These are phyloP conservation scores for Ophiostoma sp. DNA, from an alignment of 2,329 filamentous ascomycete species.

Conservation along the genomic window DNA sequence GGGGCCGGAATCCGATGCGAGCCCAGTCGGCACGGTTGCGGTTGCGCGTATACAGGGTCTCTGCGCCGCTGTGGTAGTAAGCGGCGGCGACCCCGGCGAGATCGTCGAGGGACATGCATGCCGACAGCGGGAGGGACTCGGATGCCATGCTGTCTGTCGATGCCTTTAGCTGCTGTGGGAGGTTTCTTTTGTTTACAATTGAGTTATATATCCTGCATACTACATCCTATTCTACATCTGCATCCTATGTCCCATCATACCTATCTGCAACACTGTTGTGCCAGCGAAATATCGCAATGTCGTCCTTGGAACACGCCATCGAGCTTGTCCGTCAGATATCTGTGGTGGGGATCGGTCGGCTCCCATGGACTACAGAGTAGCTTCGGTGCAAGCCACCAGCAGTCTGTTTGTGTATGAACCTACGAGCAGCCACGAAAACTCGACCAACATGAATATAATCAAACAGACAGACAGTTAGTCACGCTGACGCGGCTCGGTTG, in stretches of 20 bases:
- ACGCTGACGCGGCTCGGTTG: neutral
- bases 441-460: neutral
- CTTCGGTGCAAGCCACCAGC: neutral
- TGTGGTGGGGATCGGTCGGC: neutral
- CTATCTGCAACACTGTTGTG: neutral
- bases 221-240: neutral
- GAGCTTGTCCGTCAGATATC: neutral
- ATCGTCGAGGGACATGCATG: constrained; percentile 23
- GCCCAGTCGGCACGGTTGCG: constrained; percentile 23
- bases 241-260: neutral
- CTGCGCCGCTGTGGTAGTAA: constrained; percentile 22
- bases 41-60: constrained; percentile 16
- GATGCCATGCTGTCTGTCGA: neutral
- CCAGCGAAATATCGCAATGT: neutral
- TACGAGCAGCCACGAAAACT: neutral
- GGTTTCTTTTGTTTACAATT: neutral
- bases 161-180: neutral
- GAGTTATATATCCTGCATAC: neutral
- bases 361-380: neutral
- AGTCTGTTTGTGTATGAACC: too few relatives aligned
- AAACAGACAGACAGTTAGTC: neutral
- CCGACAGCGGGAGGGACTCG: constrained; percentile 17
- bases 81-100: constrained; percentile 20
- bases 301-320: constrained; percentile 3
- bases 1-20: constrained; percentile 22